Base-by-base conservation (phyloP, 169 alveolate genomes). In the Plasmodium ovale region DNA sequence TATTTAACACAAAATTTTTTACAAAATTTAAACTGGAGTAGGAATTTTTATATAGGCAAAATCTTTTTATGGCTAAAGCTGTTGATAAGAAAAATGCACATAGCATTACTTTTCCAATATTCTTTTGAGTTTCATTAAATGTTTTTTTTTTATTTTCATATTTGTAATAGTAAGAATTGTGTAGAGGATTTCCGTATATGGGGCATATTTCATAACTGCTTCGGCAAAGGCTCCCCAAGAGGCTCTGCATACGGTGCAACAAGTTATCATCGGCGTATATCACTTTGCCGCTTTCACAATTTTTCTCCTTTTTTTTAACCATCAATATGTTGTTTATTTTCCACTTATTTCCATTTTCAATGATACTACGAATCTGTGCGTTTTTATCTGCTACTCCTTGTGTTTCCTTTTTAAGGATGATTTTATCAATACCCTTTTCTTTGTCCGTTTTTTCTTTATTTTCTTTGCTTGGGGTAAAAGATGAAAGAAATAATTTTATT, bases 1-100 rank as follows among this genome's bases (percentile, higher is more conserved):
- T 79, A n/a, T 68, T 37, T 33, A 47, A 69, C 1, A 79, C 89
- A 65, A 64, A 79, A 58, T 53, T n/a, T 58, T 79, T 79, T 10
- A 79, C 89, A 37, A 64, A 79, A 67, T 79, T 79, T 79, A 79
- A 47, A 62, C 89, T 56, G 1, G 79, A 65, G 65, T 79, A 79
- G 14, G 89, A 62, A 39, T 79, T 79, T 79, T 65, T 79, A 54
- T 79, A 79, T 64, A 67, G 62, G 37, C 2, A 53, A 64, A 79
- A 44, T 25, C 89, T 79, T 65, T 67, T 62, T 35, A 79, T 67
- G 21, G 72, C 89, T n/a, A 79, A 51, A 27, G 65, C 3, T 4
- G 82, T 65, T 16, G 89, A 79, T 31, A 62, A 39, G 25, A 64
- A 37, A 68, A 79, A 79, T 19, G 84, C 89, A 27, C 77, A 62